Conservation (phyloP, 306 rosid genomes). For the Quercus glauca region DNA sequence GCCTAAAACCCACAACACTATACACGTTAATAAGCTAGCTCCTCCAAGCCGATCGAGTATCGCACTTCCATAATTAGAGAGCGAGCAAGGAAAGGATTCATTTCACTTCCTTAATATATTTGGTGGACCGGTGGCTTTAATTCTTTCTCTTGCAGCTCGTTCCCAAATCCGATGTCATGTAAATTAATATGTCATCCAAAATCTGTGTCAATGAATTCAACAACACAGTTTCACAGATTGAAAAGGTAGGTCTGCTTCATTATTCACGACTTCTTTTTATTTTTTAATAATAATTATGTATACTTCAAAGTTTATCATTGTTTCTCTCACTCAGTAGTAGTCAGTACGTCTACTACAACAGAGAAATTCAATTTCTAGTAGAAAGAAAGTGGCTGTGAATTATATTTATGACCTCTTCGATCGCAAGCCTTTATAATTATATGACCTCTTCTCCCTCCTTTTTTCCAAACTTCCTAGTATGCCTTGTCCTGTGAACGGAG, state of each 20-base stretch:
- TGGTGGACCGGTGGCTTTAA: conserved; percentile 18
- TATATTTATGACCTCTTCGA: conserved; percentile 17
- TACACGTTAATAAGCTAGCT: too few relatives aligned
- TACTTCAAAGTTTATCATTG: too few relatives aligned
- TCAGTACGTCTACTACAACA: background rate
- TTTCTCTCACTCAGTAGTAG: too few relatives aligned
- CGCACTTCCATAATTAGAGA: too few relatives aligned
- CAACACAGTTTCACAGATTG: background rate
- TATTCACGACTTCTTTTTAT: too few relatives aligned
- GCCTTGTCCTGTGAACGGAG: conserved; percentile 11
- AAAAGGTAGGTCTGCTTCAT: too few relatives aligned
- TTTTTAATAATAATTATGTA: too few relatives aligned
- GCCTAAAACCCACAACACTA: too few relatives aligned
- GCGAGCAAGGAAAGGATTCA: conserved; percentile 8
- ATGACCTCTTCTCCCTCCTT: conserved; percentile 3
- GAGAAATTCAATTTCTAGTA: background rate
- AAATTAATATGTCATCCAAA: background rate
- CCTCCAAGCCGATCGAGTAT: too few relatives aligned
- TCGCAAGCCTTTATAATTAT: background rate
- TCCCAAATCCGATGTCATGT: conserved; percentile 16
- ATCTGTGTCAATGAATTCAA: conserved; percentile 14
- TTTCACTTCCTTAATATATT: conserved; percentile 14
- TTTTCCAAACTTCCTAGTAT: conserved; percentile 23
- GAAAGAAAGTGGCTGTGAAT: background rate
- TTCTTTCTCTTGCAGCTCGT: conserved; percentile 10